phyloP scores from a whole-genome alignment of 352 stramenopile species.

The Globisporangium carolinianum region DNA sequence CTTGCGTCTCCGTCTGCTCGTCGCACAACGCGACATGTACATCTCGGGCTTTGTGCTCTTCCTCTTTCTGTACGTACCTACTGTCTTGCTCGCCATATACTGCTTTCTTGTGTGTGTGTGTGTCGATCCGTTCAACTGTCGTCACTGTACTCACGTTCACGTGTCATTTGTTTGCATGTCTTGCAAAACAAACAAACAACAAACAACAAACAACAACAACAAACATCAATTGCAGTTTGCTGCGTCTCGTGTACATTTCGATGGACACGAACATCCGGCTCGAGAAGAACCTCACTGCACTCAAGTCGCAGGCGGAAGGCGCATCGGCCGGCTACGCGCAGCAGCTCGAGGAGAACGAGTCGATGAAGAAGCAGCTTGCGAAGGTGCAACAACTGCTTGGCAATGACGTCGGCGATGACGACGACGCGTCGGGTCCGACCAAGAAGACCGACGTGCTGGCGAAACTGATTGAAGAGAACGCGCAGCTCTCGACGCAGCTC shows the following conservation, averaged over 20 bases:
- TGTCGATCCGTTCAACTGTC: too few relatives aligned
- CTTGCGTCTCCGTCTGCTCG: slow-evolving; percentile 72
- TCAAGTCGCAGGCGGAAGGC: slow-evolving; percentile 76
- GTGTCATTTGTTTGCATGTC: background rate
- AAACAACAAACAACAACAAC: too few relatives aligned
- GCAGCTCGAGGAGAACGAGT: slow-evolving; percentile 66
- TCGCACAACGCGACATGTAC: slow-evolving; percentile 82
- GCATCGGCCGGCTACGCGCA: slow-evolving; percentile 57
- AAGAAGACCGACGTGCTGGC: slow-evolving; percentile 39
- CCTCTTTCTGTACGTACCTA: slow-evolving; percentile 45
- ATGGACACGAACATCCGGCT: slow-evolving; percentile 61
- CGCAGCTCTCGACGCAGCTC: slow-evolving; percentile 34
- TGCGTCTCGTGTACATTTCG: slow-evolving; percentile 70
- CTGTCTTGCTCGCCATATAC: background rate
- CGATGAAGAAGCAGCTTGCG: slow-evolving; percentile 49
- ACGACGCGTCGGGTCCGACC: slow-evolving; percentile 13
- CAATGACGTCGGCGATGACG: slow-evolving; percentile 15
- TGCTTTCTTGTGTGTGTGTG: background rate
- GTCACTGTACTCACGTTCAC: background rate
- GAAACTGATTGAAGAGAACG: slow-evolving; percentile 62
- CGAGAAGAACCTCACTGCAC: slow-evolving; percentile 59
- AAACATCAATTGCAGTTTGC: slow-evolving; percentile 18
- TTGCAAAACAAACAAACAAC: too few relatives aligned
- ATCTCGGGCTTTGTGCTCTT: slow-evolving; percentile 83
- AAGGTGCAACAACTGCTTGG: slow-evolving; percentile 57